Percentiles rank a stretch among this genome's conserved stretches.
Evolutionary conservation across 169 alveolate species (phyloP).

Genomic region (Perkinsus chesapeaki): DNA sequence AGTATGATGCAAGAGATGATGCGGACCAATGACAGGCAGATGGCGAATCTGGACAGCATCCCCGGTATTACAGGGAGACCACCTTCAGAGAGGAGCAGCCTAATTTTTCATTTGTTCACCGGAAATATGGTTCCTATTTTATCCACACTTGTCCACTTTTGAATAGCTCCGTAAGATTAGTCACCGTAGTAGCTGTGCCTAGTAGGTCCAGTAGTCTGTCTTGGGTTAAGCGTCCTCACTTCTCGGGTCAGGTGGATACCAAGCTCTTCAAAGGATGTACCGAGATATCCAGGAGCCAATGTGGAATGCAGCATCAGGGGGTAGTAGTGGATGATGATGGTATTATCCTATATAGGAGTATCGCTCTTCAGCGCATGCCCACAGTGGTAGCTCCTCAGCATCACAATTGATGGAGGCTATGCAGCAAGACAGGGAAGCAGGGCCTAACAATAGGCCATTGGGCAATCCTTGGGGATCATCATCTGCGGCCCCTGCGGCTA

Average conservation of each 20-base stretch:
- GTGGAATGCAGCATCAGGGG: slow-evolving; percentile 35
- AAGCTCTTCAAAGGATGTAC: slow-evolving; percentile 32
- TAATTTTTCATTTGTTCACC: too few species aligned
- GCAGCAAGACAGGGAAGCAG: slow-evolving; percentile 22
- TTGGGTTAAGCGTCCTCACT: too few species aligned
- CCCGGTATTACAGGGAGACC: slow-evolving; percentile 15
- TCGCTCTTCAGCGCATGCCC: neutral
- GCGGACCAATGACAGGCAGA: slow-evolving; percentile 37
- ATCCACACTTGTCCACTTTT: too few species aligned
- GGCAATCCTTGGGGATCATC: slow-evolving; percentile 29
- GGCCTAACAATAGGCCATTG: slow-evolving; percentile 33
- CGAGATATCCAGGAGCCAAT: slow-evolving; percentile 38
- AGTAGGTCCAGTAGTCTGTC: too few species aligned
- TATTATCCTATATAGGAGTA: neutral
- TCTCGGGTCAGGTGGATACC: slow-evolving; percentile 25
- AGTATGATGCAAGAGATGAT: slow-evolving; percentile 38
- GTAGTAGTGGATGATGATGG: neutral
- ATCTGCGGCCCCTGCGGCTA: neutral
- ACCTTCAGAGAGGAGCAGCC: neutral
- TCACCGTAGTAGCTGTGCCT: too few species aligned
- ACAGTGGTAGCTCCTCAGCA: neutral
- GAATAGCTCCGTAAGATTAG: too few species aligned
- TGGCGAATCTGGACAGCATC: slow-evolving; percentile 34
- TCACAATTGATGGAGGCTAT: neutral
- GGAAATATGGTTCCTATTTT: too few species aligned